Base-by-base conservation (phyloP, 1,284 basidiomycete genomes). In the Malassezia equina region DNA sequence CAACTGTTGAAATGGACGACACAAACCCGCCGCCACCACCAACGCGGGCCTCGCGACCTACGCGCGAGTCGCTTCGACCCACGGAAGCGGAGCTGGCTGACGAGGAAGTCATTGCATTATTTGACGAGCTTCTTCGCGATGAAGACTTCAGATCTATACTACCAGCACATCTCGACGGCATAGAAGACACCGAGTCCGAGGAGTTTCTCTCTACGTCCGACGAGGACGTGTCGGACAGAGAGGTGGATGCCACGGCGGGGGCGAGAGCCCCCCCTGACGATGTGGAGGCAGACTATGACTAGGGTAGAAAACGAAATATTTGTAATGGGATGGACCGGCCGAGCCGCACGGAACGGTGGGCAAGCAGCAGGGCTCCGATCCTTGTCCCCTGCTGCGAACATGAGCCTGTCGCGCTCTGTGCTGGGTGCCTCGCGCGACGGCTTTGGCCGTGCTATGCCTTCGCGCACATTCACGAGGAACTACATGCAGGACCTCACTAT, bases 401-500 rank as follows among this genome's bases (percentile, higher is more conserved):
- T 48, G 46, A 48, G 46, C 46, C 33, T 48, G 46, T 36, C 46
- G 46, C 46, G 46, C 46, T 48, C 46, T 34, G 46, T 48, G 33
- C 33, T 48, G 46, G 32, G 46, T 33, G 46, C 33, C 23, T 48
- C 46, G 47, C 47, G 47, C 36, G 39, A 49, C 32, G 36, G 34
- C 39, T 24, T 49, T 19, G 31, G 46, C 32, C 32, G 34, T 46
- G n/a, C 44, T 29, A 48, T 32, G 46, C 32, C 46, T 12, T 25
- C 29, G 31, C 34, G 25, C 32, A 31, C 13, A 6, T 19, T 34
- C 29, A 34, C 17, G 28, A 50, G 55, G 24, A 40, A 17, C n/a
- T 57, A 50, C 57, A 25, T 63, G 27, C 71, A 74, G 60, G 71
- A 74, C 42, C 60, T 74, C 12, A 60, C 61, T 25, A 70, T 74